Base-by-base conservation (phyloP, 495 filamentous ascomycete genomes). In the Sordaria brevicollis region DNA sequence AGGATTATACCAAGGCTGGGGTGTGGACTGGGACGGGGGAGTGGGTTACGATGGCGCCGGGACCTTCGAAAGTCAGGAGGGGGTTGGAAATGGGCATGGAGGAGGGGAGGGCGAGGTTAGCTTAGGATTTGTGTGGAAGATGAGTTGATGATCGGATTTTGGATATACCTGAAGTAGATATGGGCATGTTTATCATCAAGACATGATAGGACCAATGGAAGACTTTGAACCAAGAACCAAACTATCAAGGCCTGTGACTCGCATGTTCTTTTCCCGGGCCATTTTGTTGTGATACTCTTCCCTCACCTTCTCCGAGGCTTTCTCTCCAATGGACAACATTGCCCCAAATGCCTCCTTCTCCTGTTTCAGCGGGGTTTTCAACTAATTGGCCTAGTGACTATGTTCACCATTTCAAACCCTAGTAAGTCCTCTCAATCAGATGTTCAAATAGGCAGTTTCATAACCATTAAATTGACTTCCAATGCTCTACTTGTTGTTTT, bases 1-100 rank as follows among this genome's bases (percentile, higher is more conserved):
- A 86, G 25, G 90, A 91, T 74, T 99, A 94, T 76, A 92, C 93
- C 5, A 89, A 87, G 72, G 91, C 94, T 1, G 94, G 93, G 1
- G 86, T 87, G 21, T 95, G 95, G 92, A 81, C 85, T 38, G 79
- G 71, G 9, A 83, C 91, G 71, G 89, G 91, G 35, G 77, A 80
- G n/a, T 97, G 93, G 93, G 81, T 83, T 25, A 77, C 84, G 17
- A 88, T 89, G 83, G 66, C 65, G 62, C 68, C 76, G 5, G 86
- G 86, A 10, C 81, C 83, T 67, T 83, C 83, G 11, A 78, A 69
- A 67, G 72, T 84, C 33, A 69, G 65, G 25, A 74, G 81, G 67
- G 66, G 57, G 1, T 38, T 75, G 7, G 19, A 71, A 17, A 65
- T 39, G 69, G 49, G 34, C 1, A 21, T 67, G 19, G 43, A 54